Evolutionary conservation across 352 stramenopile species (phyloP).

Genomic region (Blastocystis sp.): DNA sequence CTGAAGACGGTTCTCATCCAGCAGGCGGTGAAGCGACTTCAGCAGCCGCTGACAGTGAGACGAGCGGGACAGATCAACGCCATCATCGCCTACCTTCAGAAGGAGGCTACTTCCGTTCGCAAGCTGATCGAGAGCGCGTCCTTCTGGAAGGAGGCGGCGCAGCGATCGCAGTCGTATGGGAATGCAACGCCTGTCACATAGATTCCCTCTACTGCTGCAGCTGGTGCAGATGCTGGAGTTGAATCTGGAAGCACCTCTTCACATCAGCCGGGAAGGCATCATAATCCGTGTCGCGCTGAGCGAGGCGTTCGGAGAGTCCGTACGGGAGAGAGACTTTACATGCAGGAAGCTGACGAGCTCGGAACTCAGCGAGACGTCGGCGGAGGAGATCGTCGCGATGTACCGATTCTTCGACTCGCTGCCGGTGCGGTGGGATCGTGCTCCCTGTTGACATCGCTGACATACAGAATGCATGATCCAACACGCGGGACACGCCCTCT

Average conservation of each 20-base stretch:
- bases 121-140: neutral
- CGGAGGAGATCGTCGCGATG: neutral
- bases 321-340: neutral
- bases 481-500: neutral
- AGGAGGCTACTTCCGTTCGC: neutral
- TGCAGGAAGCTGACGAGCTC: neutral
- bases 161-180: neutral
- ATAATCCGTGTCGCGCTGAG: neutral
- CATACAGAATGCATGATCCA: neutral
- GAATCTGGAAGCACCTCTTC: neutral
- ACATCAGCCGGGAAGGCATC: neutral
- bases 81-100: neutral
- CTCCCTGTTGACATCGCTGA: neutral
- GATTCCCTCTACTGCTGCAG: neutral
- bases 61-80: neutral
- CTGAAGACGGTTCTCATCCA: neutral
- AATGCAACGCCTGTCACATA: neutral
- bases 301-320: neutral
- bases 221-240: conserved; percentile 4
- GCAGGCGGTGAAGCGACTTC: neutral
- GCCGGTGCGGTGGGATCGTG: neutral
- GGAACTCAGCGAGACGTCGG: neutral
- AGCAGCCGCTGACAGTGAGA: neutral
- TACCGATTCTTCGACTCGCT: neutral
- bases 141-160: neutral